Evolutionary conservation across 2,329 filamentous ascomycete species (phyloP).

Genomic region (Aspergillus persii): DNA sequence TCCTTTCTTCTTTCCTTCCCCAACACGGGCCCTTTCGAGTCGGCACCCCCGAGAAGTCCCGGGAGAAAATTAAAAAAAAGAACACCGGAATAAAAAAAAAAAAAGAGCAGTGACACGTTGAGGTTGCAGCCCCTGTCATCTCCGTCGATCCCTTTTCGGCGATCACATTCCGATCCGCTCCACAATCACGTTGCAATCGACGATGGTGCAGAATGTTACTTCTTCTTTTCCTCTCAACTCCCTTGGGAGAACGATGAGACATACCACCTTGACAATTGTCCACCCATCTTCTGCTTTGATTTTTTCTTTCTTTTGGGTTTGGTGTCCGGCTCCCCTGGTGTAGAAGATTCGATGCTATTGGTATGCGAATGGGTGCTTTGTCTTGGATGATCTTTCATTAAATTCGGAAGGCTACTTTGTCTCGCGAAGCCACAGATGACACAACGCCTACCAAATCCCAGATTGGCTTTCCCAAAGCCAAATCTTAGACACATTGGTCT

Average conservation of each 20-base stretch:
- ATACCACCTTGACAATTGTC: constrained; percentile 15
- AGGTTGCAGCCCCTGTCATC: constrained; percentile 9
- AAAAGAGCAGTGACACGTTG: constrained; percentile 3
- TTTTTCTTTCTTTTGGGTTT: not conserved
- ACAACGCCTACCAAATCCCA: not conserved
- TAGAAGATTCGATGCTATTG: not conserved
- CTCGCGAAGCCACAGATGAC: not conserved
- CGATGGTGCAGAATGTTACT: not conserved
- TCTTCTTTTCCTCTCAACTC: not conserved
- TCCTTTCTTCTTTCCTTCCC: not conserved
- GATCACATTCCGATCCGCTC: constrained; percentile 18
- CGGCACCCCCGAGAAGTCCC: not conserved
- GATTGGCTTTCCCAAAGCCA: not conserved
- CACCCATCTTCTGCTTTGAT: not conserved
- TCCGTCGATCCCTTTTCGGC: constrained; percentile 11
- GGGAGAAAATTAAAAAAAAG: not conserved
- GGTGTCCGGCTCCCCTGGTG: not conserved
- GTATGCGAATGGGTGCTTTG: not conserved
- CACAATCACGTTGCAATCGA: constrained; percentile 18
- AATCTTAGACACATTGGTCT: not conserved
- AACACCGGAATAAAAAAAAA: not conserved
- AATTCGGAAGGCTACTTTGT: not conserved
- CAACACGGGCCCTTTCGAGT: not conserved
- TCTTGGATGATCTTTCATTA: not conserved
- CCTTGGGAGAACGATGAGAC: constrained; percentile 7